Percentiles rank a stretch among this genome's conserved stretches.
Conservation (phyloP, 2,329 filamentous ascomycete genomes). For the Fusarium buharicum region DNA sequence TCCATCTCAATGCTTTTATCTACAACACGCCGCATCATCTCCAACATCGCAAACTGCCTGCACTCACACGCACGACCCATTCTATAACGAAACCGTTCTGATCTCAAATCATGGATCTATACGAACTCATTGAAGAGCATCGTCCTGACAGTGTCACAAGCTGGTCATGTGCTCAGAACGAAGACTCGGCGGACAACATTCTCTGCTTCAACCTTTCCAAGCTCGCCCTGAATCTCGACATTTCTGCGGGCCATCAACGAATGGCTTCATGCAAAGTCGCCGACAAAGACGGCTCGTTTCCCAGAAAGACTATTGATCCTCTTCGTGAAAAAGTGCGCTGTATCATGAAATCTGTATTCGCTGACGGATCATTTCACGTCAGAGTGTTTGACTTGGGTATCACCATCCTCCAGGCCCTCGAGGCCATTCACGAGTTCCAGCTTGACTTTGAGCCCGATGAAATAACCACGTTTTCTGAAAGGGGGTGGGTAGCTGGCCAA, state of each 20-base stretch:
- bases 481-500: constrained; percentile 24
- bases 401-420: constrained; percentile 32
- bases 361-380: neutral
- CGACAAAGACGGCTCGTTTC: constrained; percentile 5
- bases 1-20: neutral
- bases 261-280: constrained; percentile 9
- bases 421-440: constrained; percentile 20
- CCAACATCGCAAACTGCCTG: neutral
- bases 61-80: neutral
- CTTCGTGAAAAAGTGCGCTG: constrained; percentile 27
- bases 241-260: constrained; percentile 9
- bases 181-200: neutral
- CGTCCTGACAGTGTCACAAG: constrained; percentile 12
- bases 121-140: neutral
- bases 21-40: neutral
- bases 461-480: neutral
- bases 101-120: constrained; percentile 5
- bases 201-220: constrained; percentile 14
- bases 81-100: neutral
- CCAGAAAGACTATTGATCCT: constrained; percentile 21
- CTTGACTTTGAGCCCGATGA: neutral
- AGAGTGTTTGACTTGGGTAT: constrained; percentile 16
- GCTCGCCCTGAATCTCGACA: constrained; percentile 10
- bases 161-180: constrained; percentile 1
- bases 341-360: constrained; percentile 12